These are phyloP conservation scores for Exophiala sp. DNA, from an alignment of 2,329 filamentous ascomycete species.

Conservation along the genomic window DNA sequence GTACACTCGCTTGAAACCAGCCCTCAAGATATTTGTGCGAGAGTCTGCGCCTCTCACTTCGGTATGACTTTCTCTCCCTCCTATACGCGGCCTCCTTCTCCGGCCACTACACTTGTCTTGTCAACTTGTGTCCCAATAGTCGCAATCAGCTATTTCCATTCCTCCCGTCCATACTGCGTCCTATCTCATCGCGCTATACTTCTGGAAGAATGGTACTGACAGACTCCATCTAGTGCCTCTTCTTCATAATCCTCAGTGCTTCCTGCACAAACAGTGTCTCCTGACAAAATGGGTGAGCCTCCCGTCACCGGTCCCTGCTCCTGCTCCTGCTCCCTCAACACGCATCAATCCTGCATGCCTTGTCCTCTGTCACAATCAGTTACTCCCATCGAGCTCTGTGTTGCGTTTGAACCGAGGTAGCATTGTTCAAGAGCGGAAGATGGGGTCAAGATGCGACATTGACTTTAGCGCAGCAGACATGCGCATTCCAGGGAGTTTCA, in stretches of 20 bases:
- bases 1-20: slow-evolving; percentile 19
- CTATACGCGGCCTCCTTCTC: background rate
- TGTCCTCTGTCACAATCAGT: background rate
- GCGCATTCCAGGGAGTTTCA: slow-evolving; percentile 4
- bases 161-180: background rate
- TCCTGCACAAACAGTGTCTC: slow-evolving; percentile 10
- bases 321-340: slow-evolving; percentile 1
- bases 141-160: slow-evolving; percentile 3
- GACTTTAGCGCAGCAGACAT: slow-evolving; percentile 6
- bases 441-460: slow-evolving; percentile 1
- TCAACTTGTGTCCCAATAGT: background rate
- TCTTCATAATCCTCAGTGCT: slow-evolving; percentile 11
- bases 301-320: slow-evolving; percentile 7
- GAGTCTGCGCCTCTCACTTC: slow-evolving; percentile 2
- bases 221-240: slow-evolving; percentile 10
- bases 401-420: background rate
- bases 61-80: background rate
- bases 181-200: slow-evolving; percentile 6
- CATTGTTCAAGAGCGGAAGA: slow-evolving; percentile 1
- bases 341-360: background rate
- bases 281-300: slow-evolving; percentile 24
- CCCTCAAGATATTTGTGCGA: slow-evolving; percentile 1
- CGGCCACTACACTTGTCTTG: background rate
- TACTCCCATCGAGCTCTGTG: background rate
- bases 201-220: slow-evolving; percentile 5